phyloP scores from a whole-genome alignment of 495 filamentous ascomycete species.

The Neurospora discreta region DNA sequence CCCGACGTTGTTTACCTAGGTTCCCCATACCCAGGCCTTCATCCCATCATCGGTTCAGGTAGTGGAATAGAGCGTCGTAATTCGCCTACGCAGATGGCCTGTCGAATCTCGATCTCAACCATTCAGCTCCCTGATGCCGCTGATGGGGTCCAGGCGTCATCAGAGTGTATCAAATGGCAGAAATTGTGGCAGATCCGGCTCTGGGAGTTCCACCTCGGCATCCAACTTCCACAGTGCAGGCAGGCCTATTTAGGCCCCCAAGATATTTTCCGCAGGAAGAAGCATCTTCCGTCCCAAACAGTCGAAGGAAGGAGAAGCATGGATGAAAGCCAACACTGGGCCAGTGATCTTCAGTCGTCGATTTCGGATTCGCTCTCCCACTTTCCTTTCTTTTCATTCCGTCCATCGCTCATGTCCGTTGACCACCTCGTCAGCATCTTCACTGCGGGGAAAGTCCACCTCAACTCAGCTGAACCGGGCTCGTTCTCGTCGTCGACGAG shows the following conservation, averaged over 20 bases:
- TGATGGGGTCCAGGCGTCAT: neutral
- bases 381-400: neutral
- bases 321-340: neutral
- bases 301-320: neutral
- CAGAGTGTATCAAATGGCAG: neutral
- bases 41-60: neutral
- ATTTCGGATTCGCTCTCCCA: neutral
- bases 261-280: neutral
- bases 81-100: neutral
- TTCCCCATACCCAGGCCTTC: neutral
- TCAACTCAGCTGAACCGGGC: neutral
- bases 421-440: neutral
- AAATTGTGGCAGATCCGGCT: neutral
- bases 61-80: neutral
- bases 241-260: neutral
- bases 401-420: neutral
- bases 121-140: neutral
- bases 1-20: no score
- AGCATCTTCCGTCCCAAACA: neutral
- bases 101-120: neutral
- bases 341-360: neutral
- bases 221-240: neutral
- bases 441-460: neutral
- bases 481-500: neutral
- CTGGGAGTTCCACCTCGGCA: neutral